Conservation (phyloP, 2,329 filamentous ascomycete species). For the Diaporthe caulivora region DNA sequence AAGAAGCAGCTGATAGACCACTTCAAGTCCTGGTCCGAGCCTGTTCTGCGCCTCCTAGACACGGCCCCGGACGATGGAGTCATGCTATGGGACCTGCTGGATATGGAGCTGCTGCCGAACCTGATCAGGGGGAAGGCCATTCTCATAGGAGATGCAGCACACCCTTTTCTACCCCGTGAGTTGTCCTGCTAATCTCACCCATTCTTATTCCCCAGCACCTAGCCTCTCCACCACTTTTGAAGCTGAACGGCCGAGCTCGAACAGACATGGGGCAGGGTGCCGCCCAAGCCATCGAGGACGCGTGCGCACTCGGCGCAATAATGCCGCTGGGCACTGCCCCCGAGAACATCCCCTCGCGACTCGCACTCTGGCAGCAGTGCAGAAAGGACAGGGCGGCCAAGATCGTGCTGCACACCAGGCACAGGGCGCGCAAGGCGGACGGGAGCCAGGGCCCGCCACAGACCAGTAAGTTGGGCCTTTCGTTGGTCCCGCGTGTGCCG, state of each 20-base stretch:
- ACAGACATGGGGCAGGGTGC: slow-evolving; percentile 39
- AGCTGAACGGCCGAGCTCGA: not conserved
- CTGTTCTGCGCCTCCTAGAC: slow-evolving; percentile 30
- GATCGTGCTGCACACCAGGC: slow-evolving; percentile 27
- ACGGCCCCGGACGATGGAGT: slow-evolving; percentile 26
- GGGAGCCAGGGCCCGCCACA: slow-evolving; percentile 18
- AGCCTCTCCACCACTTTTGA: too few relatives aligned
- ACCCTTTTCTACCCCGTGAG: slow-evolving; percentile 44
- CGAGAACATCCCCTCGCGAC: slow-evolving; percentile 17
- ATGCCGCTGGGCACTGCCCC: slow-evolving; percentile 17
- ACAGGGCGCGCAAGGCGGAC: slow-evolving; percentile 4
- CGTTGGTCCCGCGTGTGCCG: not conserved
- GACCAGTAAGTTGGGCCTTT: slow-evolving; percentile 19
- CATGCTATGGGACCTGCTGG: slow-evolving; percentile 35
- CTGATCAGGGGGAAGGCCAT: slow-evolving; percentile 42
- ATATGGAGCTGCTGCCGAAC: slow-evolving; percentile 38
- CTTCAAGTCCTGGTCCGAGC: slow-evolving; percentile 11
- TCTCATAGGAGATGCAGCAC: slow-evolving; percentile 44
- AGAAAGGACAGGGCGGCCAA: slow-evolving; percentile 26
- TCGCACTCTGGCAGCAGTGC: slow-evolving; percentile 35
- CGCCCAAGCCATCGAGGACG: slow-evolving; percentile 38
- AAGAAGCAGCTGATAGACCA: slow-evolving; percentile 33
- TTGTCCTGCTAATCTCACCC: not conserved
- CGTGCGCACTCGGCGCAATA: slow-evolving; percentile 28
- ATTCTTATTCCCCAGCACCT: not conserved